Percentiles rank a stretch among this genome's conserved stretches.
Evolutionary conservation across 78 protist species (phyloP).

Genomic region (Trichosphaerium sp.): DNA sequence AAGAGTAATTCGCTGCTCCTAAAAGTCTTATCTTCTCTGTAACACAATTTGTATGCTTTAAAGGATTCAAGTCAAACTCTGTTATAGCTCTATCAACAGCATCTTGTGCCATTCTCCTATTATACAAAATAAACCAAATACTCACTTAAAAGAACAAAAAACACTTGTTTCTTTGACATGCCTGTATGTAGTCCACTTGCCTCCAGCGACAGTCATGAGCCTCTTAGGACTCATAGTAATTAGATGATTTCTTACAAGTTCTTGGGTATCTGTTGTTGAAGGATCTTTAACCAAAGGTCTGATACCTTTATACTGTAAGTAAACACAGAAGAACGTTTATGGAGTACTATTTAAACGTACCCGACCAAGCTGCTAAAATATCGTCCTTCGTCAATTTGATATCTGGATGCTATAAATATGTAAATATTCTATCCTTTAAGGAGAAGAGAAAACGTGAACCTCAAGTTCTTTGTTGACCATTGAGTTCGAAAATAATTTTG

Average conservation of each 20-base stretch:
- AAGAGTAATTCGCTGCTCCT: slow-evolving; percentile 35
- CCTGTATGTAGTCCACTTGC: slow-evolving; percentile 97
- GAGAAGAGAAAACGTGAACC: background rate
- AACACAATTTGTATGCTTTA: slow-evolving; percentile 6
- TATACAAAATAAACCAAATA: too few relatives aligned
- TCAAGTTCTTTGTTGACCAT: background rate
- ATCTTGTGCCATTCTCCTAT: slow-evolving; percentile 80
- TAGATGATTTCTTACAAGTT: slow-evolving; percentile 53
- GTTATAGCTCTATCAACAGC: slow-evolving; percentile 43
- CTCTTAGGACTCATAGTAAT: slow-evolving; percentile 29
- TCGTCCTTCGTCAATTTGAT: slow-evolving; percentile 20
- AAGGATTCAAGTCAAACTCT: background rate
- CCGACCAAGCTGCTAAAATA: slow-evolving; percentile 59
- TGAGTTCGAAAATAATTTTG: background rate
- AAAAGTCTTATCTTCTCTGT: slow-evolving; percentile 1
- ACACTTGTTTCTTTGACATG: too few relatives aligned
- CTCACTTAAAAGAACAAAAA: too few relatives aligned
- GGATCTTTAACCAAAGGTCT: slow-evolving; percentile 60
- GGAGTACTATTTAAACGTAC: too few relatives aligned
- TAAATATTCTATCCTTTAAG: background rate
- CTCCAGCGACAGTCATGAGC: slow-evolving; percentile 83
- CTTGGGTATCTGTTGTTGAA: slow-evolving; percentile 34
- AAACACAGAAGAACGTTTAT: too few relatives aligned
- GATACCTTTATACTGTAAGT: too few relatives aligned
- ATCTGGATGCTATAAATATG: background rate